Base-by-base conservation (phyloP, 306 rosid genomes). In the Gynostemma pentaphyllum region DNA sequence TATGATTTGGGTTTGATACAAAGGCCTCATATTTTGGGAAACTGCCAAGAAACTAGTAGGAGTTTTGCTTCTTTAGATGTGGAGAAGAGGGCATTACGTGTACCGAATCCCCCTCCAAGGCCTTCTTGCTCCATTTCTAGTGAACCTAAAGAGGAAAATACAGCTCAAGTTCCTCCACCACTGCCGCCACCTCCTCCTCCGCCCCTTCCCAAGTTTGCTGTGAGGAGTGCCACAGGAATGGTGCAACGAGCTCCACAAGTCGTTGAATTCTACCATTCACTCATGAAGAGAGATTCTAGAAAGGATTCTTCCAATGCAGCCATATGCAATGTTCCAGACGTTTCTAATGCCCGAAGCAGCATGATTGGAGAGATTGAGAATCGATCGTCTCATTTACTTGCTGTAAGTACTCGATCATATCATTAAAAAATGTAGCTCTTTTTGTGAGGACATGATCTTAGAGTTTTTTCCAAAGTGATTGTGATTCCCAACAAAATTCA, bases 291-390 rank as follows among this genome's bases (percentile, higher is more conserved):
- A 78, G 98, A 92, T 71, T 88, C 96, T 8, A 83, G 90, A 73
- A 92, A 80, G 78, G 98, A 92, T 21, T 82, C 96, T 45, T 76
- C 90, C 60, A 86, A 68, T 73, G 96, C 94, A 55, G 87, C 82
- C 67, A 66, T 76, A 9, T 67, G 87, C 48, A 95, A 92, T 75
- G 90, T 76, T 32, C 79, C 87, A 2, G 92, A 86, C 80, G 95
- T 92, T 59, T 85, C 95, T 28, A 84, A 86, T 69, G 95, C 75
- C 81, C 95, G 96, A 65, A 92, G 95, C 70, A 92, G 85, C 82
- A 92, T 92, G 98, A 92, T 92, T 56, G 96, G 98, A 66, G 98
- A 92, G 73, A 92, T 92, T 29, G 98, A 92, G 82, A 92, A 92
- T 70, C 83, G 98, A 46, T 92, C 98, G 0, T 92, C 98, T 10